Conservation (phyloP, 2,329 filamentous ascomycete species). For the Neophaeococcomyces mojaviensis region DNA sequence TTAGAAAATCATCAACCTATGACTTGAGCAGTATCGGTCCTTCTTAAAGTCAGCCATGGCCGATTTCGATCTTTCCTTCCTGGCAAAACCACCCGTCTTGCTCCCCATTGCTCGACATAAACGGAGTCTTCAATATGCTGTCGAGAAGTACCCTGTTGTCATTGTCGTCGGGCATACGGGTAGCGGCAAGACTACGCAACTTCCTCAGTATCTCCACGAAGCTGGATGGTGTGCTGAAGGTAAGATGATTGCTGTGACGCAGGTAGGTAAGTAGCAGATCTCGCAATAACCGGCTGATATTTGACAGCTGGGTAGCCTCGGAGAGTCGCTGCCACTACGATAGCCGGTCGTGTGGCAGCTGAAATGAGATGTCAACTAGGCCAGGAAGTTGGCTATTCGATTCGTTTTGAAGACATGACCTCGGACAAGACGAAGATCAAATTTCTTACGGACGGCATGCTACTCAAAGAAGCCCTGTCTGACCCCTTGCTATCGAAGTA, state of each 20-base stretch:
- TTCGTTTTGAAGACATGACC: slow-evolving; percentile 84
- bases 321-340: slow-evolving; percentile 81
- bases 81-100: slow-evolving; percentile 77
- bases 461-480: slow-evolving; percentile 85
- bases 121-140: slow-evolving; percentile 70
- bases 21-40: no score
- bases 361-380: slow-evolving; percentile 80
- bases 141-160: slow-evolving; percentile 76
- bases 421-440: slow-evolving; percentile 82
- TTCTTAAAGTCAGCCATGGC: slow-evolving; percentile 28
- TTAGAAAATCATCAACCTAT: no score
- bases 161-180: slow-evolving; percentile 92
- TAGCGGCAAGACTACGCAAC: slow-evolving; percentile 90
- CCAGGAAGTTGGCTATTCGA: slow-evolving; percentile 87
- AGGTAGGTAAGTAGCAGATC: slow-evolving; percentile 52
- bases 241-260: slow-evolving; percentile 79
- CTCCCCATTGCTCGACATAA: slow-evolving; percentile 82
- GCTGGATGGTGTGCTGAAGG: slow-evolving; percentile 83
- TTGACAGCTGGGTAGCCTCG: slow-evolving; percentile 55
- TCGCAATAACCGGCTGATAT: slow-evolving; percentile 8
- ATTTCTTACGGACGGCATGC: slow-evolving; percentile 86
- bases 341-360: slow-evolving; percentile 80
- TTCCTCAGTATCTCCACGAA: slow-evolving; percentile 82
- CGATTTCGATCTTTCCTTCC: slow-evolving; percentile 40
- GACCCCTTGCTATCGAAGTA: slow-evolving; percentile 87